Conservation (phyloP, 208 protist genomes). For the Crithidia expoeki region DNA sequence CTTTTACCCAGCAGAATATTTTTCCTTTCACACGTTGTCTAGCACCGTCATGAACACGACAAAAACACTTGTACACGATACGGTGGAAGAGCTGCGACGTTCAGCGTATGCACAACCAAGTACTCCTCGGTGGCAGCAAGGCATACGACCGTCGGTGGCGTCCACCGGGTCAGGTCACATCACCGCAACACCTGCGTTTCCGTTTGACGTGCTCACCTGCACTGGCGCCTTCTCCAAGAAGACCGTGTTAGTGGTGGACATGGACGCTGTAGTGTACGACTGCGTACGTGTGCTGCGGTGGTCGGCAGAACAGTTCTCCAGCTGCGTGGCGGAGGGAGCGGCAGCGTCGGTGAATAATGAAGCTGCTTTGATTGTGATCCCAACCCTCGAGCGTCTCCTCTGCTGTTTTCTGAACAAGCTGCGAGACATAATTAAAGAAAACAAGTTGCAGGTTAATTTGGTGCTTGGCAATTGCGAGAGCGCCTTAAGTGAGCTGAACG, state of each 20-base stretch:
- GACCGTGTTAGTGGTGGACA: slow-evolving; percentile 8
- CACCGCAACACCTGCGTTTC: slow-evolving; percentile 6
- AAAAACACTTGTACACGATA: not conserved
- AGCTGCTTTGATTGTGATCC: not conserved
- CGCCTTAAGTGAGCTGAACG: slow-evolving; percentile 6
- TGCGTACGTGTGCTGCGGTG: slow-evolving; percentile 15
- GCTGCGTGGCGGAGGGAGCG: not conserved
- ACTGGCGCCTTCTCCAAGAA: slow-evolving; percentile 7
- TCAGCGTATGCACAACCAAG: not conserved
- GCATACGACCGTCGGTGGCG: not conserved
- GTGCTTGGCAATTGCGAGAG: slow-evolving; percentile 21
- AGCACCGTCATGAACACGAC: not conserved
- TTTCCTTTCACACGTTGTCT: too few species aligned
- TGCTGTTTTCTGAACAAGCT: slow-evolving; percentile 18
- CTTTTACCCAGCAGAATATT: not conserved
- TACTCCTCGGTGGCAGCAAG: not conserved
- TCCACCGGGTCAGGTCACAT: not conserved
- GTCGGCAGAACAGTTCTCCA: not conserved
- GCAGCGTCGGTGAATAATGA: not conserved
- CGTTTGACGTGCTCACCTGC: slow-evolving; percentile 21
- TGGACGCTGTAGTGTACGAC: slow-evolving; percentile 25
- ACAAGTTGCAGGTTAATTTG: slow-evolving; percentile 13
- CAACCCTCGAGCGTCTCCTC: slow-evolving; percentile 7
- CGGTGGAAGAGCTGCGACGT: not conserved
- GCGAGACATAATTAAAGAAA: not conserved